A percentile compares a stretch with the other conserved stretches of the same genome.
Conservation (phyloP, 768 basidiomycete genomes). For the Lactarius trivialis region DNA sequence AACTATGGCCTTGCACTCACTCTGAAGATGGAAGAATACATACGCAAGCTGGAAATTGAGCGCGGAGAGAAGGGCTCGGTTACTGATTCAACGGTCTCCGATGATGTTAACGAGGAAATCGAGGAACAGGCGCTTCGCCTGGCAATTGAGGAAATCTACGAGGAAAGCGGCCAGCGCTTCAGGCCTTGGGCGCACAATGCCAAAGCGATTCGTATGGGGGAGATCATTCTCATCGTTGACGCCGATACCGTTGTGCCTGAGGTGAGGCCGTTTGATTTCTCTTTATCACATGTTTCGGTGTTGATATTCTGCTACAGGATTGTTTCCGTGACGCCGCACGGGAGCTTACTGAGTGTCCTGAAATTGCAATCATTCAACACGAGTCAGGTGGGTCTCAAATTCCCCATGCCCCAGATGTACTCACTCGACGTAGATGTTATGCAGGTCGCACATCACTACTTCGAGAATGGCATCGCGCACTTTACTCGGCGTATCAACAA, state of each 20-base stretch:
- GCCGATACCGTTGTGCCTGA: slow-evolving; percentile 77
- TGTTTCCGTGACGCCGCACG: slow-evolving; percentile 87
- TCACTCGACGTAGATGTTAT: slow-evolving; percentile 54
- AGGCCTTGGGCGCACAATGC: slow-evolving; percentile 75
- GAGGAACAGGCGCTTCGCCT: slow-evolving; percentile 69
- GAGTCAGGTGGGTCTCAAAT: slow-evolving; percentile 53
- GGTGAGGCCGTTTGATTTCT: slow-evolving; percentile 29
- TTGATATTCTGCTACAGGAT: slow-evolving; percentile 40
- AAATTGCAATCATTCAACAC: slow-evolving; percentile 87
- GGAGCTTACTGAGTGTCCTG: slow-evolving; percentile 74
- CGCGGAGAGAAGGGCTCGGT: slow-evolving; percentile 31
- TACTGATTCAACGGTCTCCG: slow-evolving; percentile 31
- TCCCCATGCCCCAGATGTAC: not conserved
- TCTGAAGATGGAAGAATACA: slow-evolving; percentile 48
- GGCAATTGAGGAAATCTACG: slow-evolving; percentile 67
- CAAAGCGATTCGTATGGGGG: slow-evolving; percentile 67
- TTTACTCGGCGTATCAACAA: slow-evolving; percentile 86
- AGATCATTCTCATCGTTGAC: slow-evolving; percentile 76
- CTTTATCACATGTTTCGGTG: not conserved
- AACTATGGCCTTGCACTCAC: slow-evolving; percentile 74
- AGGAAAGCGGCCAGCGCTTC: slow-evolving; percentile 51
- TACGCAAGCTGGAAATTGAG: slow-evolving; percentile 42
- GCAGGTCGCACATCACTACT: slow-evolving; percentile 85
- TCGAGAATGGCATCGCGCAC: slow-evolving; percentile 84
- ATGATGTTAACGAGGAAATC: slow-evolving; percentile 42